These are phyloP conservation scores for Boeremia lycopersici DNA, from an alignment of 2,329 filamentous ascomycete genomes.

Conservation along the genomic window DNA sequence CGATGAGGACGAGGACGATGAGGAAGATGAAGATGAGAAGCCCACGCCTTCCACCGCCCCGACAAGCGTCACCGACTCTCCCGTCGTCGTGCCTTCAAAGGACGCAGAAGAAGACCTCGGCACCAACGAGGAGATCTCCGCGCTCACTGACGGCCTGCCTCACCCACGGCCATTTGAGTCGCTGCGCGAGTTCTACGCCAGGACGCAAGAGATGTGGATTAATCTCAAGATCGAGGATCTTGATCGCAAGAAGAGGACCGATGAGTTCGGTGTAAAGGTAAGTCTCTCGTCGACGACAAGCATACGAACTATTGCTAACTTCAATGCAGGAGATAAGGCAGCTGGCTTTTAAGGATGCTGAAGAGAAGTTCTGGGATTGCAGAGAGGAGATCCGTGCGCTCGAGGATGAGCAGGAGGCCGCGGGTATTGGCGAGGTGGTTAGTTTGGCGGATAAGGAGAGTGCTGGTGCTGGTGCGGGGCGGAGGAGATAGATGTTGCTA, in stretches of 20 bases:
- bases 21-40: conserved; percentile 46
- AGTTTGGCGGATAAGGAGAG: conserved; percentile 75
- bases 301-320: background rate
- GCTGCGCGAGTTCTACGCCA: conserved; percentile 87
- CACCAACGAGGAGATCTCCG: conserved; percentile 58
- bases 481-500: conserved; percentile 34
- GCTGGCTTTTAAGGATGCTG: conserved; percentile 85
- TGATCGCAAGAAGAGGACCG: conserved; percentile 63
- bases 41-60: conserved; percentile 59
- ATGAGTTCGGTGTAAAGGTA: conserved; percentile 59
- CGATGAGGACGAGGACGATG: conserved; percentile 41
- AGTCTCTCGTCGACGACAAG: background rate
- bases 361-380: conserved; percentile 99
- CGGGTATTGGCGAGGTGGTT: conserved; percentile 93
- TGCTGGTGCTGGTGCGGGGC: conserved; percentile 43
- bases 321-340: conserved; percentile 74
- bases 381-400: conserved; percentile 89
- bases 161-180: conserved; percentile 84
- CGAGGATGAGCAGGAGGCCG: conserved; percentile 95
- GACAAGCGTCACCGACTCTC: conserved; percentile 50
- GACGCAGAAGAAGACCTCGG: conserved; percentile 51
- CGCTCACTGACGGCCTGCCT: conserved; percentile 72
- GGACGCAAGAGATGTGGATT: conserved; percentile 90
- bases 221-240: conserved; percentile 79
- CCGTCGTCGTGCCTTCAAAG: conserved; percentile 23